Conservation (phyloP, 2,329 filamentous ascomycete species). For the Celoporthe dispersa region DNA sequence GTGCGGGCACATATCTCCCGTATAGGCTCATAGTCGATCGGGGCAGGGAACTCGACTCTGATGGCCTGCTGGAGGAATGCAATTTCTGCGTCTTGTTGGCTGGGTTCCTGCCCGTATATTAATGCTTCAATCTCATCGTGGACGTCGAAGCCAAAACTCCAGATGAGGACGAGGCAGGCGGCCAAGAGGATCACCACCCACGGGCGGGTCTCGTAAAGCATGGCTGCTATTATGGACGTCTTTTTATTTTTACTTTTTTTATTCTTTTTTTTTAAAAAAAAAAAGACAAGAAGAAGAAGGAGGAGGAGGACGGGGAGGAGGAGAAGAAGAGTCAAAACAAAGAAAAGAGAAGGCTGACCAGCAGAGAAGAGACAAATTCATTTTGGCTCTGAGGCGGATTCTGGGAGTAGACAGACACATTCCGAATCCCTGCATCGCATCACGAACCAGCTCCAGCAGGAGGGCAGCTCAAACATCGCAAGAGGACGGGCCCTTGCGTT, state of each 20-base stretch:
- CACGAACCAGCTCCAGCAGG: background rate
- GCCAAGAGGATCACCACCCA: conserved; percentile 25
- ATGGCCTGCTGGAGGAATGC: conserved; percentile 36
- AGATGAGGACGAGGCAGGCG: conserved; percentile 25
- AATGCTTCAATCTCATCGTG: conserved; percentile 23
- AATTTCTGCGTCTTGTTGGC: conserved; percentile 28
- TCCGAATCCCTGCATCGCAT: background rate
- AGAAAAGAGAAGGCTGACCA: background rate
- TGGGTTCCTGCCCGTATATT: conserved; percentile 19
- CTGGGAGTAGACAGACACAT: background rate
- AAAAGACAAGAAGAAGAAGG: conserved; percentile 3
- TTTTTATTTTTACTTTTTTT: no score
- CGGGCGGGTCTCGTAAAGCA: conserved; percentile 28
- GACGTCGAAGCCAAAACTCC: conserved; percentile 28
- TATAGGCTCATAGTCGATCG: conserved; percentile 42
- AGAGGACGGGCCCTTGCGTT: background rate
- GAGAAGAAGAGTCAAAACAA: no score
- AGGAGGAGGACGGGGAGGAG: no score
- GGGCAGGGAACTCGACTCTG: conserved; percentile 41
- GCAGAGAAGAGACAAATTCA: background rate
- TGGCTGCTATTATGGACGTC: conserved; percentile 2
- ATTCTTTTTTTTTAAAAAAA: no score
- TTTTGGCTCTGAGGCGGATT: background rate
- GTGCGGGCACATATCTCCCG: conserved; percentile 39
- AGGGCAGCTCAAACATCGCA: background rate